phyloP scores from a whole-genome alignment of 768 basidiomycete species.

The Auricularia cornea region DNA sequence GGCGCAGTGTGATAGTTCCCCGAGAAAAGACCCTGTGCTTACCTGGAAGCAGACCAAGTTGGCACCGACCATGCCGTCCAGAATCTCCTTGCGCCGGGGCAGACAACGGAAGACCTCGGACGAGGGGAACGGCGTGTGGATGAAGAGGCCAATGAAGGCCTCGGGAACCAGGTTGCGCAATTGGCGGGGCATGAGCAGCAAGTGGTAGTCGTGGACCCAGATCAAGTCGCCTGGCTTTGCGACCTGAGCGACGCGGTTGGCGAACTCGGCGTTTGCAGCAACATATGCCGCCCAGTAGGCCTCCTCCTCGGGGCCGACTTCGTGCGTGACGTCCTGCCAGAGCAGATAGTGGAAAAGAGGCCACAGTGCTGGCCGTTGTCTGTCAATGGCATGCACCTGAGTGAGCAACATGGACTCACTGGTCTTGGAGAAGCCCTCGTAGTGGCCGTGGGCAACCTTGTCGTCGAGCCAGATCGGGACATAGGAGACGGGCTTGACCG shows the following conservation, averaged over 20 bases:
- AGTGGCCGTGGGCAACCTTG: constrained; percentile 84
- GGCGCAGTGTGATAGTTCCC: too few species aligned
- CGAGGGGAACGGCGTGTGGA: constrained; percentile 97
- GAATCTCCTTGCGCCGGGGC: constrained; percentile 84
- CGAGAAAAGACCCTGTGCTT: too few species aligned
- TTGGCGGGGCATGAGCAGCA: constrained; percentile 82
- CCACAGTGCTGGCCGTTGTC: constrained; percentile 69
- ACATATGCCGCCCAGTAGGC: constrained; percentile 73
- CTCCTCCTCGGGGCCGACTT: constrained; percentile 73
- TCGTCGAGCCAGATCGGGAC: constrained; percentile 90
- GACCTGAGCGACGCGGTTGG: constrained; percentile 59
- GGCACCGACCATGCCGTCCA: constrained; percentile 97
- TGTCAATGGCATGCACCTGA: neutral
- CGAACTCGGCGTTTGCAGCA: constrained; percentile 79
- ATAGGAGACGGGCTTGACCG: constrained; percentile 54
- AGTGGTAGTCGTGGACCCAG: constrained; percentile 94
- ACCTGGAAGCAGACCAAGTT: constrained; percentile 93
- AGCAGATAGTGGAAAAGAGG: constrained; percentile 97
- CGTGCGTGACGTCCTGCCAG: constrained; percentile 92
- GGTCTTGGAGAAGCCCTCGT: constrained; percentile 96
- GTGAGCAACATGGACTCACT: constrained; percentile 42
- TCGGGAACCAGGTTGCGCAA: constrained; percentile 55
- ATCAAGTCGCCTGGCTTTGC: constrained; percentile 88
- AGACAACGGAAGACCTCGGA: constrained; percentile 93
- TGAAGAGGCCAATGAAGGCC: constrained; percentile 82